Evolutionary conservation across 1,284 basidiomycete species (phyloP).

Genomic region (Cutaneotrichosporon spelunceum): DNA sequence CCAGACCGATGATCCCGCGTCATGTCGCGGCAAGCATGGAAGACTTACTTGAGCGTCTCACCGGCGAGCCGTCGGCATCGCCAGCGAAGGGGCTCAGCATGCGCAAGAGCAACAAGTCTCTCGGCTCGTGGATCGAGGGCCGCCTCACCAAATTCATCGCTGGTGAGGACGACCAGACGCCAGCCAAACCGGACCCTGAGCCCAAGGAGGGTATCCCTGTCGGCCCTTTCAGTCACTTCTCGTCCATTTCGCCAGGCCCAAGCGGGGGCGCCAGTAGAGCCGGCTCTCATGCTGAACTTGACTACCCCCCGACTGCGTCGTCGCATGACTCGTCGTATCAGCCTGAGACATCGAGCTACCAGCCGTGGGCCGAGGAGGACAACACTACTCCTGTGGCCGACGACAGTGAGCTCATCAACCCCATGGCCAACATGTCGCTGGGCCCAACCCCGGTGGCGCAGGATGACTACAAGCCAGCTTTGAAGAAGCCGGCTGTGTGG

Average conservation of each 20-base stretch:
- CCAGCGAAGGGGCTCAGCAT: constrained; percentile 62
- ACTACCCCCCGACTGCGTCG: background rate
- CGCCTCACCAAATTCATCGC: constrained; percentile 94
- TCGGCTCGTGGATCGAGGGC: constrained; percentile 92
- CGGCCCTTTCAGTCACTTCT: constrained; percentile 92
- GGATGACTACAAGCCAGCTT: constrained; percentile 11
- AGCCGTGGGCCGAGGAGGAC: constrained; percentile 17
- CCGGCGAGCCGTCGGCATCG: constrained; percentile 69
- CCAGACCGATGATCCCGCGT: constrained; percentile 53
- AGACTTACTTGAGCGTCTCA: constrained; percentile 74
- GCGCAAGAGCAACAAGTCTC: constrained; percentile 66
- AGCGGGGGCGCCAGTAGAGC: constrained; percentile 45
- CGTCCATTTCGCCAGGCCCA: constrained; percentile 76
- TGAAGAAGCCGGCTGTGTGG: background rate
- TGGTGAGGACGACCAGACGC: constrained; percentile 62
- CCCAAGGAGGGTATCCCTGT: constrained; percentile 44
- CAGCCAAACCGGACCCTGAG: constrained; percentile 25
- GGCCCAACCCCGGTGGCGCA: constrained; percentile 9
- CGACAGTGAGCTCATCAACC: constrained; percentile 7
- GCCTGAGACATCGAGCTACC: constrained; percentile 12
- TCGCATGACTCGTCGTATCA: background rate
- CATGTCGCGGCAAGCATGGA: constrained; percentile 73
- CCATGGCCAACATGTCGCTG: constrained; percentile 4
- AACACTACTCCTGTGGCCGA: constrained; percentile 12
- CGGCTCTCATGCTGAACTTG: constrained; percentile 32